Base-by-base conservation (phyloP, 176 grass and related monocot genomes). In the Stipa capillata region DNA sequence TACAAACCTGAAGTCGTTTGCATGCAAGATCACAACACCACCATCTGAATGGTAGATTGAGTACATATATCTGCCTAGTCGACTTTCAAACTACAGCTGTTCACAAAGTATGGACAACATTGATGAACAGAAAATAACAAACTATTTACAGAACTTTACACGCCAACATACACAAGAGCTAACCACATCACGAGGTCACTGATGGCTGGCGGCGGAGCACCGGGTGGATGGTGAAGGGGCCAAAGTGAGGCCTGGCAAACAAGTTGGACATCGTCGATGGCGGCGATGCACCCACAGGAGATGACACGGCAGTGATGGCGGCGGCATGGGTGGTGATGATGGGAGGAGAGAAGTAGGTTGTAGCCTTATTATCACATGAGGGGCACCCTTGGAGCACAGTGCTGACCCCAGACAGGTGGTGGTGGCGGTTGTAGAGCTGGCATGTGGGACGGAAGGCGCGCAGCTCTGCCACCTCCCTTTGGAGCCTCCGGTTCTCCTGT, bases 381-480 rank as follows among this genome's bases (percentile, higher is more conserved):
- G 50, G 68, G 69, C 80, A 84, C 23, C 9, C 10, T 4, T 14
- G 41, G 45, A 62, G 47, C 35, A 5, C 25, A 7, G 83, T 16
- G 35, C 77, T 25, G 24, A 77, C 16, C 6, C 81, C 67, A 9
- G 36, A 15, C 28, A 21, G n/a, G 28, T 20, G 61, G 13, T 37
- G 50, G 44, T 79, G 57, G 45, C 85, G 51, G 74, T 57, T 13
- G 61, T 76, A 57, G 8, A 84, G 44, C 4, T 69, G 68, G 61
- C 65, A 50, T 0, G 59, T 10, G 0, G 44, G n/a, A 5, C 40
- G 60, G 28, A 56, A 37, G n/a, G 58, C 35, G 13, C 86, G 83
- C 65, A 92, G 68, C 83, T 92, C 79, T 0, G 83, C 73, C 11
- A 92, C 41, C 61, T 92, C 86, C 59, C 83, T 62, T 21, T 72